These are phyloP conservation scores for Cyberlindnera xishuangbannaensis DNA, from an alignment of 805 yeast genomes.

Conservation along the genomic window DNA sequence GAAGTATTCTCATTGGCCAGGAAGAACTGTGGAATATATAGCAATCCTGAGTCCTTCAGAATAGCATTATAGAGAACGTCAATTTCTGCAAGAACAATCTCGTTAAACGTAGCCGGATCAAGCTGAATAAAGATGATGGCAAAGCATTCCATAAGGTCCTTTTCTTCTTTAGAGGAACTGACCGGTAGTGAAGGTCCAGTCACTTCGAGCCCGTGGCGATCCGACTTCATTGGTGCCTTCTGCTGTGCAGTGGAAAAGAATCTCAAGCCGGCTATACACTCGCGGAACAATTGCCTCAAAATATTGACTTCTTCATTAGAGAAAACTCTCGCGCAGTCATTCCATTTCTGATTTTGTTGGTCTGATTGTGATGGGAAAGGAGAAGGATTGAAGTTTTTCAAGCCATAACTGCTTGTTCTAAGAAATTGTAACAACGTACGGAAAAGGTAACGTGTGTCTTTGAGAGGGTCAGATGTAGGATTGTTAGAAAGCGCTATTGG, in stretches of 20 bases:
- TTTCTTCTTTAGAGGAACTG: slow-evolving; percentile 85
- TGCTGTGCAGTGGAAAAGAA: slow-evolving; percentile 53
- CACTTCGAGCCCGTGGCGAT: slow-evolving; percentile 29
- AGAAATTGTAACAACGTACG: slow-evolving; percentile 85
- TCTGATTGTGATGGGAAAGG: slow-evolving; percentile 44
- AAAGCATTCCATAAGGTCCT: slow-evolving; percentile 91
- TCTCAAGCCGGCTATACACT: slow-evolving; percentile 74
- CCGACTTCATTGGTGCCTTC: slow-evolving; percentile 19
- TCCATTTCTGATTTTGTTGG: slow-evolving; percentile 59
- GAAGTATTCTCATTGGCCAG: slow-evolving; percentile 93
- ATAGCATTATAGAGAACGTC: slow-evolving; percentile 72
- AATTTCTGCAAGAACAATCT: slow-evolving; percentile 77
- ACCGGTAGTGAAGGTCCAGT: slow-evolving; percentile 81
- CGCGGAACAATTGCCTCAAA: slow-evolving; percentile 71
- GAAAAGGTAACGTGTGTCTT: slow-evolving; percentile 84
- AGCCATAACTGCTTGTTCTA: slow-evolving; percentile 82
- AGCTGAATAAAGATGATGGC: slow-evolving; percentile 91
- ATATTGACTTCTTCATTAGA: slow-evolving; percentile 78
- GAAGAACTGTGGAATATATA: slow-evolving; percentile 91
- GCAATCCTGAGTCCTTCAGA: slow-evolving; percentile 74
- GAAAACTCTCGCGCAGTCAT: slow-evolving; percentile 78
- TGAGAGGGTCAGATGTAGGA: slow-evolving; percentile 56
- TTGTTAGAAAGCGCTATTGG: slow-evolving; percentile 56
- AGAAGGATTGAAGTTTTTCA: slow-evolving; percentile 86
- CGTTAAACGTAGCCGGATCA: slow-evolving; percentile 94